phyloP scores from a whole-genome alignment of 2,329 filamentous ascomycete genomes.

The Nothophoma quercina region DNA sequence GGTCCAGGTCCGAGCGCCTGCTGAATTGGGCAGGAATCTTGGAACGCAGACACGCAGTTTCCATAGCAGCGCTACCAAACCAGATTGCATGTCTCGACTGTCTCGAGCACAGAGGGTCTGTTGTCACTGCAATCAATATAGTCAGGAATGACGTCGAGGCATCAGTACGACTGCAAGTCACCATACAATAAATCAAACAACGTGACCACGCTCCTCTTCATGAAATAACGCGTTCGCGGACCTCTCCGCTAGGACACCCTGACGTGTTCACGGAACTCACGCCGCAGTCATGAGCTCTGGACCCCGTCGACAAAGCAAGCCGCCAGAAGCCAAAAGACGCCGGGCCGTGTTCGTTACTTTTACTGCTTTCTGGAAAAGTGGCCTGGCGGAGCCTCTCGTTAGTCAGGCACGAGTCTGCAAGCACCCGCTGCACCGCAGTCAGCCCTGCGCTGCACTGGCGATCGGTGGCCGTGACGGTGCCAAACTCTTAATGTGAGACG shows the following conservation, averaged over 20 bases:
- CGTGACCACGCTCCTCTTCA: constrained; percentile 12
- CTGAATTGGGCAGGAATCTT: constrained; percentile 1
- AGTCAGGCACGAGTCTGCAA: constrained; percentile 32
- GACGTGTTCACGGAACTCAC: constrained; percentile 19
- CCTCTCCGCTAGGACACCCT: constrained; percentile 23
- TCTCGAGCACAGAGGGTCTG: background rate
- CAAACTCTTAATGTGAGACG: constrained; percentile 12
- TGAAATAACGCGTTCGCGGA: constrained; percentile 13
- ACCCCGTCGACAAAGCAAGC: constrained; percentile 16
- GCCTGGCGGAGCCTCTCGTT: constrained; percentile 18
- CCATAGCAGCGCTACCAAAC: constrained; percentile 4
- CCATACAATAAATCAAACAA: background rate
- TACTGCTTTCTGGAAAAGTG: constrained; percentile 12
- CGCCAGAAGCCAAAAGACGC: constrained; percentile 19
- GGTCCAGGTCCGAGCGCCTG: constrained; percentile 26
- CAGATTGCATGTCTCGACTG: background rate
- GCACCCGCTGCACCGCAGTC: constrained; percentile 17
- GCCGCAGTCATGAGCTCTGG: constrained; percentile 24
- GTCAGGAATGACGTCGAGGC: background rate
- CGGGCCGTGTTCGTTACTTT: constrained; percentile 15
- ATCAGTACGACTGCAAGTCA: background rate
- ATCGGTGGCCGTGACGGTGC: constrained; percentile 6
- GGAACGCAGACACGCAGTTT: constrained; percentile 4
- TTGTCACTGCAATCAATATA: background rate
- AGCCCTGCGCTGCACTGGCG: constrained; percentile 13